Base-by-base conservation (phyloP, 2,329 filamentous ascomycete species). In the Zymoseptoria passerinii region DNA sequence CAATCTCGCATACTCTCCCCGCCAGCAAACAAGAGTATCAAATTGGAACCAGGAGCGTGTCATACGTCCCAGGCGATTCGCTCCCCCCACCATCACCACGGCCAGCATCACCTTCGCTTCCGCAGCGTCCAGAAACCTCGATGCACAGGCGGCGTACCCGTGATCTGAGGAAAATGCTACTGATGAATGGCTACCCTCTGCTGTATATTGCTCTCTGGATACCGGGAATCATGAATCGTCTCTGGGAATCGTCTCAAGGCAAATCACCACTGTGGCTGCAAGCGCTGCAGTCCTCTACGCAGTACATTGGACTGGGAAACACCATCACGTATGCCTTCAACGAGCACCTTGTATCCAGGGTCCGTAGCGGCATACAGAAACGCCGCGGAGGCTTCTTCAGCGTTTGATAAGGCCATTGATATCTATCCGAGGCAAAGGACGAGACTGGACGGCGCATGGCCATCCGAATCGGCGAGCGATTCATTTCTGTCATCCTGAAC, bases 181-280 rank as follows among this genome's bases (percentile, higher is more conserved):
- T 72, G 0, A 59, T 73, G 3, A 73, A 72, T 53, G 68, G 69
- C 7, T 73, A 73, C 49, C 71, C 71, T 0, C 62, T 71, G 13
- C 59, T 68, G 1, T 73, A 73, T 57, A 64, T 73, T 29, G 61
- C 71, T 2, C 64, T 73, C 2, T 72, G 71, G 70, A 59, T 70
- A 4, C 71, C 71, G 0, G 71, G 70, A 8, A 72, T 72, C 48
- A 56, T 60, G 19, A 65, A 63, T 23, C 62, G 63, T 3, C 60
- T 65, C 9, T 57, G 29, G 16, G 62, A 65, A 50, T 19, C 35
- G 2, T 58, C 62, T 5, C 56, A 61, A 27, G 58, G 57, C 9
- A 18, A 35, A 10, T 59, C 60, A 23, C 62, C 63, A 10, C 53
- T 53, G 2, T 65, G 62, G 63, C 53, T 65, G 28, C 56, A 50